A percentile compares a stretch with the other conserved stretches of the same genome.
Evolutionary conservation across 352 stramenopile species (phyloP).

Genomic region (Globisporangium spiculum): DNA sequence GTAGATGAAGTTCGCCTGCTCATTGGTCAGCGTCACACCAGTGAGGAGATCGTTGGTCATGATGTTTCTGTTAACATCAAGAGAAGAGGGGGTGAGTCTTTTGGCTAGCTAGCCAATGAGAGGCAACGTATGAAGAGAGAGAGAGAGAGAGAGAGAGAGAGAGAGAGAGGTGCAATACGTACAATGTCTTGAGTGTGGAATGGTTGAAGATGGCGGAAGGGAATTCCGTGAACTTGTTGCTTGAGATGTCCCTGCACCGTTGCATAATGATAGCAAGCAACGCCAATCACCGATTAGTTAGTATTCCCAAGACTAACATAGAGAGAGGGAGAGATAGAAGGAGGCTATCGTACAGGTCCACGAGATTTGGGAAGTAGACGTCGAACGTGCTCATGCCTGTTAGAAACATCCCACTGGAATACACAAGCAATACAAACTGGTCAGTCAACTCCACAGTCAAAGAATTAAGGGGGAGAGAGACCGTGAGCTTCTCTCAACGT

Average conservation of each 20-base stretch:
- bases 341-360: background rate
- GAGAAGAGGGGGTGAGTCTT: no score
- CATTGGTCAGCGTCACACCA: constrained; percentile 11
- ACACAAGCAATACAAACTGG: background rate
- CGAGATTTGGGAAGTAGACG: constrained; percentile 3
- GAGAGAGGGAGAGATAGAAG: background rate
- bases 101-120: no score
- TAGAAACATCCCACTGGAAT: background rate
- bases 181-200: constrained; percentile 2
- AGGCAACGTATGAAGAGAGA: no score
- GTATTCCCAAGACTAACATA: no score
- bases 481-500: background rate
- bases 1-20: constrained; percentile 13
- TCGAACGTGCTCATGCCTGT: background rate
- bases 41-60: background rate
- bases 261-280: background rate
- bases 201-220: constrained; percentile 3
- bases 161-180: background rate
- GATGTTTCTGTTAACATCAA: background rate
- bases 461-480: background rate
- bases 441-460: background rate
- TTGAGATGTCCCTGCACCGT: background rate
- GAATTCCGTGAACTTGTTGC: constrained; percentile 1
- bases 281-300: no score
- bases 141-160: no score